Evolutionary conservation across 805 yeast species (phyloP).

Genomic region (Kregervanrija fluxuum): DNA sequence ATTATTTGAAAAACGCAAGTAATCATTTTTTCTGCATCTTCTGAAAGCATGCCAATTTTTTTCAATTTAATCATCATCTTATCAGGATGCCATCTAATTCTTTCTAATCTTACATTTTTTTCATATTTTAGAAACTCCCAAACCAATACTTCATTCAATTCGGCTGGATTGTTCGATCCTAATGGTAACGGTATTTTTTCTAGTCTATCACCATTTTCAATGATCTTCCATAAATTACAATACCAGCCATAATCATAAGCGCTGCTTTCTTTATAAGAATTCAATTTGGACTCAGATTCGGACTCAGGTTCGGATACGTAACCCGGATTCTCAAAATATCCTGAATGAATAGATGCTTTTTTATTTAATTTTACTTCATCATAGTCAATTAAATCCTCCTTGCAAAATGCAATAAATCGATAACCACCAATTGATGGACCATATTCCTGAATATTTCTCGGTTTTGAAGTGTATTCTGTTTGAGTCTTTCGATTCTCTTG

Average conservation of each 20-base stretch:
- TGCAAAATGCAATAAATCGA: slow-evolving; percentile 31
- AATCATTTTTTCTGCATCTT: slow-evolving; percentile 12
- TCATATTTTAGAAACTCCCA: slow-evolving; percentile 11
- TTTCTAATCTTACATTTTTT: slow-evolving; percentile 35
- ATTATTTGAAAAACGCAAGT: slow-evolving; percentile 38
- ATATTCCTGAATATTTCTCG: slow-evolving; percentile 18
- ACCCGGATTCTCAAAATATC: no score
- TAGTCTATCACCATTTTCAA: slow-evolving; percentile 2
- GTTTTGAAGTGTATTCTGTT: neutral
- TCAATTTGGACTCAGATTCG: no score
- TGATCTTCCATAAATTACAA: slow-evolving; percentile 21
- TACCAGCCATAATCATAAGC: slow-evolving; percentile 18
- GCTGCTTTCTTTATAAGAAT: neutral
- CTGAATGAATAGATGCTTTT: neutral
- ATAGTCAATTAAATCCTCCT: slow-evolving; percentile 7
- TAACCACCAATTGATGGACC: slow-evolving; percentile 37
- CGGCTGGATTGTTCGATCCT: slow-evolving; percentile 5
- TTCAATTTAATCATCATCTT: slow-evolving; percentile 33
- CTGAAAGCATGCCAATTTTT: slow-evolving; percentile 1
- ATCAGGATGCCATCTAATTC: slow-evolving; percentile 71
- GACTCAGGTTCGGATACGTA: no score
- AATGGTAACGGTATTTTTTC: slow-evolving; percentile 18
- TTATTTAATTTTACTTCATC: neutral
- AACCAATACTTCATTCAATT: slow-evolving; percentile 11
- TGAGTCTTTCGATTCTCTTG: neutral